Evolutionary conservation across 2,329 filamentous ascomycete species (phyloP), one percentile per base, ranked within the genome.

Genomic region (Fusarium sublunatum): DNA sequence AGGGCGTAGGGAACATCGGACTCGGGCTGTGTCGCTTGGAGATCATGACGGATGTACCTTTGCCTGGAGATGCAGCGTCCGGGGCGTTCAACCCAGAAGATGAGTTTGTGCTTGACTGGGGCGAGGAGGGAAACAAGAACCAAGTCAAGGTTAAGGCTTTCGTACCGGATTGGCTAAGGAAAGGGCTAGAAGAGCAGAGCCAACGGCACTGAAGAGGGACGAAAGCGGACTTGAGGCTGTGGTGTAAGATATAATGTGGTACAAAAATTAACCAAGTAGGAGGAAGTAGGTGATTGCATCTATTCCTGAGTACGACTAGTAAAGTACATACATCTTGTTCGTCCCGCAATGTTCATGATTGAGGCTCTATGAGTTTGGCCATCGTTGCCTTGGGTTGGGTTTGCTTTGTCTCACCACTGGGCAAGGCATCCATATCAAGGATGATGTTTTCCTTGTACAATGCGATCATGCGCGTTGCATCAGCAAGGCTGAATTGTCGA

Each of bases 11-110:
- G 1, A 96, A 97, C 73, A 78, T 98, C 28, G 95, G 95, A 2
- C 81, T 99, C 48, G 94, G 88, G 3, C 78, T 97, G 66, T 97
- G 94, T 73, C 87, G 94, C 25, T 77, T 98, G 68, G 93, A 96
- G 78, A 88, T 89, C 73, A 97, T 97, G 93, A 96, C 92, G 6
- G 90, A 92, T 72, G 79, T 95, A 43, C 81, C 81, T 31, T 79
- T 95, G 50, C 90, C 90, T 3, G 90, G 88, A 6, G 86, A 86
- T 53, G 87, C 90, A 62, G 83, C 85, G 0, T 84, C 85, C 6
- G 87, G 88, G 1, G 84, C 84, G 15, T 91, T 82, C 72, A 85
- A 79, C 57, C 82, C 85, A 0, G 82, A 81, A 1, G 83, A 88
- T 55, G 84, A 90, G 75, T 91, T 90, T 68, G 79, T 85, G 57